These are phyloP conservation scores for Cyberlindnera amylophila DNA, from an alignment of 805 yeast species.

Conservation along the genomic window DNA sequence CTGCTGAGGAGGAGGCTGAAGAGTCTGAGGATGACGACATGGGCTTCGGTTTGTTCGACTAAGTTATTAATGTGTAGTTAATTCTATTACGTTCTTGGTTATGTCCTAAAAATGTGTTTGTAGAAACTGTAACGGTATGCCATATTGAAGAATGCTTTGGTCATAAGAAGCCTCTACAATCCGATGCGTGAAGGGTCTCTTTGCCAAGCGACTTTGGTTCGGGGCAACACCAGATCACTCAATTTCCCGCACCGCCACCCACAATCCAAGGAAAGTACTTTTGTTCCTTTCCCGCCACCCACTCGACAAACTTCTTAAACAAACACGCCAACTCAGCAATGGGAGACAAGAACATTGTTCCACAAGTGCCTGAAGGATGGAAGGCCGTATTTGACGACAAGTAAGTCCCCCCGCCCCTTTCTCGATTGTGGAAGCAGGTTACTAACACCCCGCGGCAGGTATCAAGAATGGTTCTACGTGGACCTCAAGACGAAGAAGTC, in stretches of 20 bases:
- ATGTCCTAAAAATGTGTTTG: background rate
- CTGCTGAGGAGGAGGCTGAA: slow-evolving; percentile 65
- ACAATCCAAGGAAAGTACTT: background rate
- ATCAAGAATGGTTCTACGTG: slow-evolving; percentile 79
- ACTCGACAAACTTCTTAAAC: background rate
- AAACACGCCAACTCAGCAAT: too few species aligned
- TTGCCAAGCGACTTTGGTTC: background rate
- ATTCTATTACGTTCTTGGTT: background rate
- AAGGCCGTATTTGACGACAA: slow-evolving; percentile 67
- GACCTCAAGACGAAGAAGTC: slow-evolving; percentile 65
- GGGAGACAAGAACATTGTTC: slow-evolving; percentile 30
- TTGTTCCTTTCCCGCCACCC: too few species aligned
- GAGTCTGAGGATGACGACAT: slow-evolving; percentile 72
- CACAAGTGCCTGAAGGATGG: slow-evolving; percentile 67
- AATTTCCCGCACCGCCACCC: background rate
- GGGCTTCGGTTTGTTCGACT: slow-evolving; percentile 99
- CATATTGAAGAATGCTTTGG: too few species aligned
- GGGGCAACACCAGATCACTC: background rate
- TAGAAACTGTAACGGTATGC: too few species aligned
- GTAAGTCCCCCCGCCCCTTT: slow-evolving; percentile 5
- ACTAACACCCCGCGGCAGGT: slow-evolving; percentile 23
- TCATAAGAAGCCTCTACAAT: too few species aligned
- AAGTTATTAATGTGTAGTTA: slow-evolving; percentile 34
- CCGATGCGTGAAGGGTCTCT: background rate
- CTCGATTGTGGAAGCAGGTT: background rate